Evolutionary conservation across 129 eudicot genomes (phyloP), one percentile per base, ranked within the genome.

Genomic region (Centella asiatica): DNA sequence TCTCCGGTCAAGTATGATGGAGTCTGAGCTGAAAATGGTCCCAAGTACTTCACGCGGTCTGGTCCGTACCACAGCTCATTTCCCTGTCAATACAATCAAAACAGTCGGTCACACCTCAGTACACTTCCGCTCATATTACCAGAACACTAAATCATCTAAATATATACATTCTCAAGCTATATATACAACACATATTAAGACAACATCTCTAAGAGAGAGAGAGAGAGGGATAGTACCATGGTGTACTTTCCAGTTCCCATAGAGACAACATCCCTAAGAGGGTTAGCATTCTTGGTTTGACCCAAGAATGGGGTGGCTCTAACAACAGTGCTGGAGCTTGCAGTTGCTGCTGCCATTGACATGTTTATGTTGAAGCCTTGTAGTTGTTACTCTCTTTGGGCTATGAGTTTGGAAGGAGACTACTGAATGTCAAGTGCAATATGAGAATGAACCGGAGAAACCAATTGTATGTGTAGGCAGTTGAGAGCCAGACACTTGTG

Each of bases 61-160:
- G 77, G 77, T 28, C 77, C 77, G 27, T 72, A 72, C 77, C 77
- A 72, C 60, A 72, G 46, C 0, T 72, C 77, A 65, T 65, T 72
- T 20, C 60, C 60, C 77, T 72, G 60, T 54, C 6, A 0, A 39
- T 15, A n/a, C 22, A 55, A 40, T 22, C 36, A 32, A 1, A 53
- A 27, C 23, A 46, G 6, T 6, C 11, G 14, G 12, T 25, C 23
- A 6, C 39, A 24, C 17, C 39, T 13, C 24, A n/a, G n/a, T n/a
- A n/a, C n/a, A n/a, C n/a, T n/a, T n/a, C n/a, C n/a, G n/a, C n/a
- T n/a, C n/a, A n/a, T n/a, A n/a, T n/a, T n/a, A n/a, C n/a, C n/a
- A n/a, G n/a, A n/a, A n/a, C n/a, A n/a, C n/a, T n/a, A n/a, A n/a
- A n/a, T n/a, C n/a, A n/a, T n/a, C n/a, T n/a, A n/a, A n/a, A n/a